A percentile compares a stretch with the other conserved stretches of the same genome.
Conservation (phyloP, 768 basidiomycete species). For the Tricholoma matsutake region DNA sequence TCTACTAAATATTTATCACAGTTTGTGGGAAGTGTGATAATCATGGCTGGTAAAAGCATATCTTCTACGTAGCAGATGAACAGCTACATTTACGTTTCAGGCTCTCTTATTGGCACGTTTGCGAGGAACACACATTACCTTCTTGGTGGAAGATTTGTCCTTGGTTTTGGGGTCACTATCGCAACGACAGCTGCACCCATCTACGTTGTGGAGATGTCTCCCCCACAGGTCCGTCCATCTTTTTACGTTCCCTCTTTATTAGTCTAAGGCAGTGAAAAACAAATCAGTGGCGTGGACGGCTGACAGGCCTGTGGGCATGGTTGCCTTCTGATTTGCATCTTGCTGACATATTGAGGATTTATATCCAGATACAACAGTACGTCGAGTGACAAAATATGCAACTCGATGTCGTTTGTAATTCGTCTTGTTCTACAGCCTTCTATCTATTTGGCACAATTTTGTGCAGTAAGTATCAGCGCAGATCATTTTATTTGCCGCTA, state of each 20-base stretch:
- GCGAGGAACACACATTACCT: slow-evolving; percentile 45
- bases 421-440: slow-evolving; percentile 29
- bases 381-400: slow-evolving; percentile 17
- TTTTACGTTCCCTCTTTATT: not conserved
- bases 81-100: slow-evolving; percentile 19
- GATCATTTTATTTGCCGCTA: not conserved
- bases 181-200: slow-evolving; percentile 41
- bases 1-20: slow-evolving; percentile 11
- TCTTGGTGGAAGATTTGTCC: slow-evolving; percentile 48
- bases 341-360: not conserved
- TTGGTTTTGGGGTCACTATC: slow-evolving; percentile 53
- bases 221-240: slow-evolving; percentile 39
- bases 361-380: slow-evolving; percentile 32
- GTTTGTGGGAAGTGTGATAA: slow-evolving; percentile 39
- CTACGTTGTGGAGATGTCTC: slow-evolving; percentile 58
- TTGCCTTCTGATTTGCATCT: slow-evolving; percentile 5
- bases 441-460: slow-evolving; percentile 44
- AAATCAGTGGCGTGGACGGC: slow-evolving; percentile 45
- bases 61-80: not conserved
- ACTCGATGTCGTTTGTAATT: not conserved
- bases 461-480: slow-evolving; percentile 29
- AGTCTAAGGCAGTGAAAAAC: not conserved
- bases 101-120: slow-evolving; percentile 44
- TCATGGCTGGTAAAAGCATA: slow-evolving; percentile 30
- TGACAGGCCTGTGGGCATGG: slow-evolving; percentile 47